phyloP scores from a whole-genome alignment of 257 asterid species.

The Nicotiana sylvestris region DNA sequence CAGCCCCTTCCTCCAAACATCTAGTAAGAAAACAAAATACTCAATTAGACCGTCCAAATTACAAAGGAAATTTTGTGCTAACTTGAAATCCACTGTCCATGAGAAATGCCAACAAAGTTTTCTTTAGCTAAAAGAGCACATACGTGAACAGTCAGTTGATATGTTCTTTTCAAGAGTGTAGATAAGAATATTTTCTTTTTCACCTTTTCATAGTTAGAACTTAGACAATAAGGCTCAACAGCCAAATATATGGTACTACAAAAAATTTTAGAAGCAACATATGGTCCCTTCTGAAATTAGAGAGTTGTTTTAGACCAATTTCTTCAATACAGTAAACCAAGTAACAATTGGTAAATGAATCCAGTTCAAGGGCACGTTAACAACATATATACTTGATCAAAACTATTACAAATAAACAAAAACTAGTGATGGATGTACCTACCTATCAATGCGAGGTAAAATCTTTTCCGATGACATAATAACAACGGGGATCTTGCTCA shows the following conservation, averaged over 20 bases:
- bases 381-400: background rate
- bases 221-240: background rate
- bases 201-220: background rate
- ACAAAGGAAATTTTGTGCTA: background rate
- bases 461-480: constrained; percentile 87
- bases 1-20: constrained; percentile 88
- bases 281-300: background rate
- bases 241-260: background rate
- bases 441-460: constrained; percentile 75
- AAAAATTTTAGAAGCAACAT: background rate
- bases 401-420: background rate
- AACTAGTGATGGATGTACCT: constrained; percentile 35
- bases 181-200: background rate
- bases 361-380: background rate
- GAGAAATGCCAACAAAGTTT: background rate
- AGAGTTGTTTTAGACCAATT: background rate
- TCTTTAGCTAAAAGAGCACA: background rate
- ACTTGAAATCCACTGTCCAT: background rate
- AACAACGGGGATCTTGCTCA: constrained; percentile 78
- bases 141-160: too few relatives aligned
- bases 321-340: background rate
- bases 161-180: too few relatives aligned
- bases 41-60: constrained; percentile 1
- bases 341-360: background rate
- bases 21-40: constrained; percentile 16